phyloP scores from a whole-genome alignment of 176 grass and related monocot species.

The Oryza glaberrima region DNA sequence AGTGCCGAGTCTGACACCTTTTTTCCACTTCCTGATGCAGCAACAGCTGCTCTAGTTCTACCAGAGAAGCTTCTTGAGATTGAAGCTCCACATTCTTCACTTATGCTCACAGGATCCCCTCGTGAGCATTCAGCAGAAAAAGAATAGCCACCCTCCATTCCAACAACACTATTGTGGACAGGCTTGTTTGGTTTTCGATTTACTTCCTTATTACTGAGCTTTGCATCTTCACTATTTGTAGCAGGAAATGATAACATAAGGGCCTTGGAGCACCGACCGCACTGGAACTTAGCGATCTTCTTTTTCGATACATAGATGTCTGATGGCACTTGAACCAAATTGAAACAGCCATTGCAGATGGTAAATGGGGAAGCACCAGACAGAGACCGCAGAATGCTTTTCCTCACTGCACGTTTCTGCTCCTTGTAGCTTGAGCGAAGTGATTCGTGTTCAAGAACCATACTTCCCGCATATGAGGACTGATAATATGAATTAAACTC shows the following conservation, averaged over 20 bases:
- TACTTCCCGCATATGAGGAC: conserved; percentile 64
- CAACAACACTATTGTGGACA: conserved; percentile 1
- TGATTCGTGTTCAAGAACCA: conserved; percentile 49
- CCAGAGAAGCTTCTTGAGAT: conserved; percentile 57
- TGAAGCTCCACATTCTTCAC: conserved; percentile 54
- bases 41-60: conserved; percentile 37
- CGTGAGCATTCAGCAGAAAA: conserved; percentile 30
- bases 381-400: conserved; percentile 74
- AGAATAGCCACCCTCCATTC: conserved; percentile 34
- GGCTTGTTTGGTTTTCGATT: conserved; percentile 1
- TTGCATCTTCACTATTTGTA: background rate
- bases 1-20: conserved; percentile 55
- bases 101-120: conserved; percentile 39
- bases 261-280: conserved; percentile 72
- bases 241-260: conserved; percentile 69
- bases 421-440: conserved; percentile 50
- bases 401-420: conserved; percentile 49
- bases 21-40: conserved; percentile 38
- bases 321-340: conserved; percentile 81
- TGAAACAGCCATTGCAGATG: conserved; percentile 74
- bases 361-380: conserved; percentile 77
- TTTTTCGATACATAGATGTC: conserved; percentile 70
- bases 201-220: conserved; percentile 21
- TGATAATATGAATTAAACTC: conserved; percentile 53
- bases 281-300: conserved; percentile 69